phyloP scores from a whole-genome alignment of 768 basidiomycete genomes.

The Cantharellus anzutake region DNA sequence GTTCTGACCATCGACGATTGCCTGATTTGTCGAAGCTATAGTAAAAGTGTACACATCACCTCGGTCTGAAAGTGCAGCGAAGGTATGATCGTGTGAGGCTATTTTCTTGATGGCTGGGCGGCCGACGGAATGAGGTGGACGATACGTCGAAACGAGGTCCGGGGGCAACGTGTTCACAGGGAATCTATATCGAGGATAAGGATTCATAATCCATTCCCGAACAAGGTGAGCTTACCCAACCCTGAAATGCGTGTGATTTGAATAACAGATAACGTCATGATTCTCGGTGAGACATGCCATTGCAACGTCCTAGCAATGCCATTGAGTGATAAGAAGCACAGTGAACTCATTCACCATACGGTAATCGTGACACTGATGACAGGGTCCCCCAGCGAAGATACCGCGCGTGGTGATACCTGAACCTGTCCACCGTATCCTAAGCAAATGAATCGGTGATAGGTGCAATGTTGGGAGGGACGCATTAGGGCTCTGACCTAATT shows the following conservation, averaged over 20 bases:
- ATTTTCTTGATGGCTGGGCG: conserved; percentile 63
- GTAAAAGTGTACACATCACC: conserved; percentile 88
- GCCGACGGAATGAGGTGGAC: conserved; percentile 57
- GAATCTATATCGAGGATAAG: conserved; percentile 30
- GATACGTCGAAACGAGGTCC: conserved; percentile 48
- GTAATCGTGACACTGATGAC: conserved; percentile 58
- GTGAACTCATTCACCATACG: conserved; percentile 21
- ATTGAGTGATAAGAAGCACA: conserved; percentile 8
- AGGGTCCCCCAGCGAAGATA: conserved; percentile 52
- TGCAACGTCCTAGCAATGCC: conserved; percentile 42
- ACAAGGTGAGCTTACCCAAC: conserved; percentile 32
- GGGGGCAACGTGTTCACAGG: conserved; percentile 58
- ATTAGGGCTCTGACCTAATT: conserved; percentile 40
- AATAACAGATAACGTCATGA: conserved; percentile 67
- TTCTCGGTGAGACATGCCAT: conserved; percentile 64
- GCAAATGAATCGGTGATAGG: not conserved
- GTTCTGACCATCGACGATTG: conserved; percentile 3
- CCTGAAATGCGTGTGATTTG: conserved; percentile 55
- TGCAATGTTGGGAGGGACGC: conserved; percentile 3
- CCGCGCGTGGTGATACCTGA: conserved; percentile 61
- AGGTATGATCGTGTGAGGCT: conserved; percentile 53
- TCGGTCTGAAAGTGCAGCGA: conserved; percentile 64
- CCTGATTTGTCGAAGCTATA: conserved; percentile 11
- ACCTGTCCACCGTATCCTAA: conserved; percentile 48
- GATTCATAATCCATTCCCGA: not conserved